phyloP scores from a whole-genome alignment of 768 basidiomycete genomes.

The Fistulinella prunicolor region DNA sequence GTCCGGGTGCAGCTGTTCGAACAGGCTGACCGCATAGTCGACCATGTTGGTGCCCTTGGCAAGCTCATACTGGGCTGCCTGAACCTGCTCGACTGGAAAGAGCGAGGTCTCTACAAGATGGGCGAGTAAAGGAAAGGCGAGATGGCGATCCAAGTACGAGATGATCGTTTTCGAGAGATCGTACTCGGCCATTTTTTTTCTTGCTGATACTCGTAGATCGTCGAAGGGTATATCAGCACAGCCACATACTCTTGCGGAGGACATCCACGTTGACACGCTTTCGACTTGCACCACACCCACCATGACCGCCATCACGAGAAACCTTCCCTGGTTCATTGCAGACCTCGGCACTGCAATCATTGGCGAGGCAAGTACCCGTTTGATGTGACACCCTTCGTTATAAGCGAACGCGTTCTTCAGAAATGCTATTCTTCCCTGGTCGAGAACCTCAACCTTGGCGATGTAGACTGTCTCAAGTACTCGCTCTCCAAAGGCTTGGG shows the following conservation, averaged over 20 bases:
- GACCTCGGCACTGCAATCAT: constrained; percentile 80
- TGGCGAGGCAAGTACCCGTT: constrained; percentile 55
- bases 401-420: constrained; percentile 38
- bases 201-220: constrained; percentile 1
- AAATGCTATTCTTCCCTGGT: constrained; percentile 90
- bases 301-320: constrained; percentile 78
- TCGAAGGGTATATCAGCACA: constrained; percentile 13
- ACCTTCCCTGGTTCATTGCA: constrained; percentile 81
- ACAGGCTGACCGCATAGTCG: constrained; percentile 83
- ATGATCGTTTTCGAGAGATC: constrained; percentile 91
- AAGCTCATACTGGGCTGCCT: constrained; percentile 93
- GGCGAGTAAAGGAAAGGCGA: constrained; percentile 88
- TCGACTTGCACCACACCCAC: constrained; percentile 19
- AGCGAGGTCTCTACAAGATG: constrained; percentile 76
- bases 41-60: constrained; percentile 98
- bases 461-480: constrained; percentile 86
- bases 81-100: constrained; percentile 78
- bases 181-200: constrained; percentile 66
- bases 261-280: too few relatives aligned
- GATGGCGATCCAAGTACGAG: constrained; percentile 90
- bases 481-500: constrained; percentile 91
- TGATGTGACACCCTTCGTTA: background rate
- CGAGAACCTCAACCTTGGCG: constrained; percentile 74
- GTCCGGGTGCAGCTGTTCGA: constrained; percentile 73
- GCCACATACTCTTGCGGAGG: constrained; percentile 16